These are phyloP conservation scores for Periglandula ipomoeae DNA, from an alignment of 2,329 filamentous ascomycete genomes.

Conservation along the genomic window DNA sequence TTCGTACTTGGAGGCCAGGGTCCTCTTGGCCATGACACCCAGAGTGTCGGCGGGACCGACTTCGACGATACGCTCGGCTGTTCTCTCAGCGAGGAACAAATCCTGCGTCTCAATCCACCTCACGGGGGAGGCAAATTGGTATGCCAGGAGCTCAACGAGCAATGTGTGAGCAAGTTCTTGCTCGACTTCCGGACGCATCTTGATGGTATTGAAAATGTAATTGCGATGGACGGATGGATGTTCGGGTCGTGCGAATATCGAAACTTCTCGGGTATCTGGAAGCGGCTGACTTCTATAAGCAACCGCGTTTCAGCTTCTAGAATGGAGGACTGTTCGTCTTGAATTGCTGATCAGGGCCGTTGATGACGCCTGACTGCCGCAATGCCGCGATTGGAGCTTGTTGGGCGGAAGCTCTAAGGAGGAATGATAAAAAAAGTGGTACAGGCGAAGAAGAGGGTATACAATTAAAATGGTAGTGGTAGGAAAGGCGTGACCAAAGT, in stretches of 20 bases:
- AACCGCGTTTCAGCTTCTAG: neutral
- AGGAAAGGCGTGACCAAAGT: conserved; percentile 13
- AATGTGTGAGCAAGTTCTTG: conserved; percentile 98
- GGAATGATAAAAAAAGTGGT: conserved; percentile 9
- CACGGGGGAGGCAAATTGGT: conserved; percentile 97
- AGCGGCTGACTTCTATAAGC: neutral
- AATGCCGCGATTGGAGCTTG: conserved; percentile 4
- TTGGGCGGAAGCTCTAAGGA: conserved; percentile 12
- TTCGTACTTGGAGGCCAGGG: conserved; percentile 93
- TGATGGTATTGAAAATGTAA: conserved; percentile 24
- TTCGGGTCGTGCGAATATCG: neutral
- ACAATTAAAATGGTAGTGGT: conserved; percentile 9
- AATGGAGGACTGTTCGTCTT: neutral
- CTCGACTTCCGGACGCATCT: conserved; percentile 96
- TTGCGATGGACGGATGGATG: neutral
- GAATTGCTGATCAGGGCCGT: neutral
- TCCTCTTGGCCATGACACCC: conserved; percentile 94
- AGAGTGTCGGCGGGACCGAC: conserved; percentile 95
- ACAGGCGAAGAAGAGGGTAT: conserved; percentile 9
- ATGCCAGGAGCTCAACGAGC: conserved; percentile 96
- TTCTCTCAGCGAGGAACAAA: conserved; percentile 95
- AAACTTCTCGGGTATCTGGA: neutral
- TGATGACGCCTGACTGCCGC: neutral
- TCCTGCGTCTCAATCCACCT: conserved; percentile 99
- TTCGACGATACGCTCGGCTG: conserved; percentile 94